Conservation (phyloP, 768 basidiomycete genomes). For the Crepidotus variabilis region DNA sequence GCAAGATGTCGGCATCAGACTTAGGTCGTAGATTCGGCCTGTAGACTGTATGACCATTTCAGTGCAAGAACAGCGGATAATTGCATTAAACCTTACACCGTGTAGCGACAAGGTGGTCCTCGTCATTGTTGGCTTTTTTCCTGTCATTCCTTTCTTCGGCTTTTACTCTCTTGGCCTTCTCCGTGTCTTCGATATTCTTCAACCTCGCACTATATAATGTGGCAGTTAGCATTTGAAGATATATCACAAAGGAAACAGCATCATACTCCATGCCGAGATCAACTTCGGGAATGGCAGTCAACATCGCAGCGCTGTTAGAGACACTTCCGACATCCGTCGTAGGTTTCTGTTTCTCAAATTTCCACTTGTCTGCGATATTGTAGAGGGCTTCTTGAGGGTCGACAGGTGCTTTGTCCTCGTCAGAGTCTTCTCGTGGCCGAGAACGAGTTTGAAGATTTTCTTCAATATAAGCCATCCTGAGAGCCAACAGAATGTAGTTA, state of each 20-base stretch:
- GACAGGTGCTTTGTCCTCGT: slow-evolving; percentile 37
- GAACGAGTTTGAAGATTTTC: slow-evolving; percentile 81
- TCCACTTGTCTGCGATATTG: slow-evolving; percentile 66
- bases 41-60: slow-evolving; percentile 55
- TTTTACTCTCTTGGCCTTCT: slow-evolving; percentile 88
- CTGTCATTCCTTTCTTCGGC: slow-evolving; percentile 67
- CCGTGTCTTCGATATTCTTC: slow-evolving; percentile 96
- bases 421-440: slow-evolving; percentile 44
- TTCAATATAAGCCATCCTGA: slow-evolving; percentile 97
- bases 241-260: not conserved
- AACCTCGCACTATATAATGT: slow-evolving; percentile 63
- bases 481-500: not conserved
- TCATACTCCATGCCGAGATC: slow-evolving; percentile 98
- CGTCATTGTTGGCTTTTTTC: slow-evolving; percentile 55
- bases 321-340: slow-evolving; percentile 87
- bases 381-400: slow-evolving; percentile 82
- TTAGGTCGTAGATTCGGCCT: slow-evolving; percentile 79
- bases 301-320: slow-evolving; percentile 90
- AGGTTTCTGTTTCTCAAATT: slow-evolving; percentile 50
- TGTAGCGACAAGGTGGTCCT: slow-evolving; percentile 80
- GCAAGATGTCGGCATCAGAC: slow-evolving; percentile 83
- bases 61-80: slow-evolving; percentile 1
- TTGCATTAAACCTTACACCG: slow-evolving; percentile 62
- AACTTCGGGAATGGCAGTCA: slow-evolving; percentile 97
- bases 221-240: slow-evolving; percentile 1